A percentile compares a stretch with the other conserved stretches of the same genome.
These are phyloP conservation scores for Parachlorella kessleri DNA, from an alignment of 139 green algal species.

Conservation along the genomic window DNA sequence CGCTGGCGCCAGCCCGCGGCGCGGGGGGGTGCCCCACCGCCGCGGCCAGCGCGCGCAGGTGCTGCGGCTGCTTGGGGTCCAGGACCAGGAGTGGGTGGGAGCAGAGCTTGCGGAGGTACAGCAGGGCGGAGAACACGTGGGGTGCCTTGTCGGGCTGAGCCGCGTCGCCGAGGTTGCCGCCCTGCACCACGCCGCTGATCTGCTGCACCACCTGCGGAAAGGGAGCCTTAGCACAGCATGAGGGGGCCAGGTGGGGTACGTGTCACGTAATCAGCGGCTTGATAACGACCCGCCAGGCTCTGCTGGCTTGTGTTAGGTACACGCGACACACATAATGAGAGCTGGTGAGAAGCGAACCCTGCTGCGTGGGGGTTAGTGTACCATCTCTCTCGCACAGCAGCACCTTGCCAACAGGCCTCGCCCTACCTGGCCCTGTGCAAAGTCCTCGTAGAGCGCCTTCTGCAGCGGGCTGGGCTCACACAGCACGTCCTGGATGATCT, in stretches of 20 bases:
- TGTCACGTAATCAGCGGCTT: too few species aligned
- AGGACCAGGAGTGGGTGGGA: constrained; percentile 92
- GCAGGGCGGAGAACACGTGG: constrained; percentile 72
- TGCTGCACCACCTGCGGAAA: constrained; percentile 17
- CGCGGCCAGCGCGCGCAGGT: constrained; percentile 44
- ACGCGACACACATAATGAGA: too few species aligned
- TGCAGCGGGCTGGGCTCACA: constrained; percentile 87
- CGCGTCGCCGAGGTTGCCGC: background rate
- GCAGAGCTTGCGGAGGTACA: constrained; percentile 95
- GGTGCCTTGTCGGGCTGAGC: constrained; percentile 14
- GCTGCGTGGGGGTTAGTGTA: too few species aligned
- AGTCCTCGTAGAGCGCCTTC: constrained; percentile 83
- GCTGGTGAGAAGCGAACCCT: too few species aligned
- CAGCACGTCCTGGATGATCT: constrained; percentile 95
- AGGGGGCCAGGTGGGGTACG: too few species aligned
- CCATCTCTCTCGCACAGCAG: too few species aligned
- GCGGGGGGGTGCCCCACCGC: constrained; percentile 29
- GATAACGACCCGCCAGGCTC: too few species aligned
- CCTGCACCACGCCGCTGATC: constrained; percentile 20
- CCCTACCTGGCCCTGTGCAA: constrained; percentile 37
- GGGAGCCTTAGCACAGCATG: background rate
- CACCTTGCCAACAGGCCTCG: too few species aligned
- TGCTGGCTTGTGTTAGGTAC: too few species aligned
- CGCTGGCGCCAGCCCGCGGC: background rate
- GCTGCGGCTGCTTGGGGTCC: constrained; percentile 57